These are phyloP conservation scores for Zangia roseola DNA, from an alignment of 768 basidiomycete genomes.

Conservation along the genomic window DNA sequence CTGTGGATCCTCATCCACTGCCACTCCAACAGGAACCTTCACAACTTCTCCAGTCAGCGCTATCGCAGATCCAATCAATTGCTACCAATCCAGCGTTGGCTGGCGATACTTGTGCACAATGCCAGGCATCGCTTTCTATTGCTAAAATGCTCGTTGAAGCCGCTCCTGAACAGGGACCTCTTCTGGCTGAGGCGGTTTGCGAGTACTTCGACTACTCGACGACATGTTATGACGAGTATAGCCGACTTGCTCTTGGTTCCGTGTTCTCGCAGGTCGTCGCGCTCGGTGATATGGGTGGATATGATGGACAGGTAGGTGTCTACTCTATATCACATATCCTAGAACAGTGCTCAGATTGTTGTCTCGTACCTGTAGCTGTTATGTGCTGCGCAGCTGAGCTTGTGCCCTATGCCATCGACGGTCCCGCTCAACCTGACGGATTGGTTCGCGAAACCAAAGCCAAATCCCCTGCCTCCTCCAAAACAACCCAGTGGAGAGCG, in stretches of 20 bases:
- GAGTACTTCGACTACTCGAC: conserved; percentile 39
- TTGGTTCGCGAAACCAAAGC: conserved; percentile 54
- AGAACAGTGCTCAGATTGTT: too few species aligned
- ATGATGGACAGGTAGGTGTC: conserved; percentile 45
- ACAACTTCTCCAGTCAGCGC: conserved; percentile 38
- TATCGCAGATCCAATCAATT: conserved; percentile 39
- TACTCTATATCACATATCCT: too few species aligned
- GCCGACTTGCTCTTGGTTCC: conserved; percentile 37
- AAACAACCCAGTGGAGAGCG: conserved; percentile 43
- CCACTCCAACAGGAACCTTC: conserved; percentile 35
- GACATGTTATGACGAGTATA: conserved; percentile 36
- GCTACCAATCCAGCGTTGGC: conserved; percentile 35
- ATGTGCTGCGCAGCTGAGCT: conserved; percentile 36
- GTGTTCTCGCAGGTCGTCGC: conserved; percentile 48
- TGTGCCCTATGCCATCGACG: conserved; percentile 40
- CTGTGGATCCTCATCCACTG: conserved; percentile 44
- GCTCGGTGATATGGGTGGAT: conserved; percentile 45
- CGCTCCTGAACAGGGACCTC: conserved; percentile 41
- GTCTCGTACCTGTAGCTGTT: conserved; percentile 14
- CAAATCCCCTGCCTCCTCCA: conserved; percentile 42
- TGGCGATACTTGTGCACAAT: conserved; percentile 38
- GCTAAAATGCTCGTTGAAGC: conserved; percentile 44
- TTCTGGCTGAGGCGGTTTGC: conserved; percentile 42
- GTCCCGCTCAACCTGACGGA: conserved; percentile 42
- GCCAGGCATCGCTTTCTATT: conserved; percentile 38